Percentiles rank a stretch among this genome's conserved stretches.
These are phyloP conservation scores for Cornus suecica DNA, from an alignment of 148 eudicot genomes.

Conservation along the genomic window DNA sequence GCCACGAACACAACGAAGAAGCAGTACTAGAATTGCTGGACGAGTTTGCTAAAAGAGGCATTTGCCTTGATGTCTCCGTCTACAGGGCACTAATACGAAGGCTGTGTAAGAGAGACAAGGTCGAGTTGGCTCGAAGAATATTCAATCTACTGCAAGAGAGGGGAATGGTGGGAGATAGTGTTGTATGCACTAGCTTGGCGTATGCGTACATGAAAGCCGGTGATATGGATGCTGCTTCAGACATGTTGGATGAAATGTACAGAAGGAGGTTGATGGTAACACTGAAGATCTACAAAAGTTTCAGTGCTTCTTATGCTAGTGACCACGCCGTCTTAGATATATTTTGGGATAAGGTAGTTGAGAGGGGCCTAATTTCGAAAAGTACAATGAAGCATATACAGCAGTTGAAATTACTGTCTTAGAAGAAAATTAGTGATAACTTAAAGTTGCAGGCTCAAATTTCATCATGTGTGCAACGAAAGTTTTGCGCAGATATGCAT, in stretches of 20 bases:
- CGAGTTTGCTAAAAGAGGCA: slow-evolving; percentile 54
- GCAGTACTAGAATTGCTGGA: slow-evolving; percentile 46
- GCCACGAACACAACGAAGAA: slow-evolving; percentile 51
- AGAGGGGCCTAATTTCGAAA: slow-evolving; percentile 69
- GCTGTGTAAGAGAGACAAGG: slow-evolving; percentile 69
- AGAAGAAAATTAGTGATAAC: background rate
- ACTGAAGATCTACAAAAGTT: slow-evolving; percentile 51
- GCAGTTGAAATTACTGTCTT: slow-evolving; percentile 26
- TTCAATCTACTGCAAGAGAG: slow-evolving; percentile 51
- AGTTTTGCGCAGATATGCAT: too few species aligned
- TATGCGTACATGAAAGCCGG: slow-evolving; percentile 64
- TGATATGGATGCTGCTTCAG: slow-evolving; percentile 35
- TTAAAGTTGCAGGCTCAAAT: background rate
- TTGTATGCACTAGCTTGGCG: slow-evolving; percentile 64
- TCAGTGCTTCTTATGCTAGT: slow-evolving; percentile 56
- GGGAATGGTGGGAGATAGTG: slow-evolving; percentile 77
- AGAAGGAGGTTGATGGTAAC: slow-evolving; percentile 64
- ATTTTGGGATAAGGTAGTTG: slow-evolving; percentile 62
- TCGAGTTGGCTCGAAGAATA: slow-evolving; percentile 57
- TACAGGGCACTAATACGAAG: slow-evolving; percentile 78
- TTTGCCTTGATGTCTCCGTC: slow-evolving; percentile 54
- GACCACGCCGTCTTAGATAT: slow-evolving; percentile 39
- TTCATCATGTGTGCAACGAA: too few species aligned
- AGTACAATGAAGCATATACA: slow-evolving; percentile 32
- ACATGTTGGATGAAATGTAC: slow-evolving; percentile 77